Evolutionary conservation across 768 basidiomycete genomes (phyloP).

Genomic region (Pleurotus tuoliensis): DNA sequence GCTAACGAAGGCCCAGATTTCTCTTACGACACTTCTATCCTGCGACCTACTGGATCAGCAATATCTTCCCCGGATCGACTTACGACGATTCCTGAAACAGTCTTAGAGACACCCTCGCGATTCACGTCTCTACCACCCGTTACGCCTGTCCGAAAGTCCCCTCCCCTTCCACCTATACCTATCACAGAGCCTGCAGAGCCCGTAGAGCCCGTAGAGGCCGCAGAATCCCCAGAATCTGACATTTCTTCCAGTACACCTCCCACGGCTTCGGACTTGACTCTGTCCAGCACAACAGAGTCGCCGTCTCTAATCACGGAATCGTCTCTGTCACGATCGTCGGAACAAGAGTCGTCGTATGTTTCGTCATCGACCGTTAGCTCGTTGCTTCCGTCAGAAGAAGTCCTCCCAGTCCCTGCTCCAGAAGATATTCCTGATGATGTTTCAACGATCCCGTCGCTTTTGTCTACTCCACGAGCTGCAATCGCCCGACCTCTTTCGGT

Average conservation of each 20-base stretch:
- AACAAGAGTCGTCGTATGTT: not conserved
- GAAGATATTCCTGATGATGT: constrained; percentile 23
- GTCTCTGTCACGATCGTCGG: not conserved
- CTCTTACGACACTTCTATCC: constrained; percentile 72
- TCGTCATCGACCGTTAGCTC: not conserved
- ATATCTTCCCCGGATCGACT: constrained; percentile 39
- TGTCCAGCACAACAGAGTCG: not conserved
- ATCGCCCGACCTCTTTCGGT: constrained; percentile 27
- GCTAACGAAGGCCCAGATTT: constrained; percentile 56
- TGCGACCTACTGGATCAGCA: constrained; percentile 55
- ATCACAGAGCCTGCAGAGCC: not conserved
- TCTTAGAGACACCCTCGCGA: constrained; percentile 28
- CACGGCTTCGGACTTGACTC: constrained; percentile 1
- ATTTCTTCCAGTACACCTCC: not conserved
- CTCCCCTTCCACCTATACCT: constrained; percentile 3
- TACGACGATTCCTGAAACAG: constrained; percentile 41
- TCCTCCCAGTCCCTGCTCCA: constrained; percentile 11
- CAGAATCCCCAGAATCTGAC: not conserved
- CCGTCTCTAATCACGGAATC: constrained; percentile 3
- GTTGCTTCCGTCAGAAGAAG: constrained; percentile 8
- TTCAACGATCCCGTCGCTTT: constrained; percentile 55
- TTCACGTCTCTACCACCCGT: constrained; percentile 30
- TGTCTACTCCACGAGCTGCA: constrained; percentile 37
- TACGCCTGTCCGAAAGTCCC: constrained; percentile 21
- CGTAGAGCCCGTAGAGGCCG: too few species aligned